Percentiles rank a stretch among this genome's conserved stretches.
Evolutionary conservation across 2,329 filamentous ascomycete genomes (phyloP).

Genomic region (Apiospora koreana): DNA sequence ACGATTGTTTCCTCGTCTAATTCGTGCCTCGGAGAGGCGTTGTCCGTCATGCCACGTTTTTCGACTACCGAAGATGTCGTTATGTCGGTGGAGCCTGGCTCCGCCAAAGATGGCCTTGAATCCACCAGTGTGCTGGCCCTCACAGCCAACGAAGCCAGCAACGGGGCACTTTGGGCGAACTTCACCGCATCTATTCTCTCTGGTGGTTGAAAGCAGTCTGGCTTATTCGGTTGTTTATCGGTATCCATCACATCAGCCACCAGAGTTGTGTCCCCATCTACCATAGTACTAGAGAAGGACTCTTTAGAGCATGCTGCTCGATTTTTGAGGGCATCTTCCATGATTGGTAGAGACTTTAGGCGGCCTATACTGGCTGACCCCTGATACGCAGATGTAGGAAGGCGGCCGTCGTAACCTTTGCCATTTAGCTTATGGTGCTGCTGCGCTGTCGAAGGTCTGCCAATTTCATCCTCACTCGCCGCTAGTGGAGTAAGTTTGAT

Average conservation of each 20-base stretch:
- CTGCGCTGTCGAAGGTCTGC: neutral
- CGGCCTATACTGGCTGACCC: neutral
- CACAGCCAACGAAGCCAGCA: neutral
- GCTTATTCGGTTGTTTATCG: conserved; percentile 10
- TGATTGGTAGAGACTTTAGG: neutral
- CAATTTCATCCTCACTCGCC: neutral
- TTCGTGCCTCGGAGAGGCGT: neutral
- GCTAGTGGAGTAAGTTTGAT: neutral
- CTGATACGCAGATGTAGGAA: neutral
- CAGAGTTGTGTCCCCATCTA: conserved; percentile 25
- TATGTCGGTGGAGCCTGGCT: neutral
- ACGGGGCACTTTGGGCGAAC: neutral
- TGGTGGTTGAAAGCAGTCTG: neutral
- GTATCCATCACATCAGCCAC: conserved; percentile 23
- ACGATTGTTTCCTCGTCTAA: conserved; percentile 16
- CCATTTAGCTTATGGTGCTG: neutral
- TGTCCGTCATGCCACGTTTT: neutral
- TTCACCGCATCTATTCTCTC: conserved; percentile 9
- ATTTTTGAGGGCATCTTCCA: neutral
- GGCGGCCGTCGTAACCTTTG: neutral
- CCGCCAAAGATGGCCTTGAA: neutral
- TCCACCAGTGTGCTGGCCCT: neutral
- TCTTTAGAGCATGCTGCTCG: neutral
- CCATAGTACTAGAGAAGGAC: neutral
- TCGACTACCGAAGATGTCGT: neutral